phyloP scores from a whole-genome alignment of 2,329 filamentous ascomycete species.

The Apiospora pterosperma region DNA sequence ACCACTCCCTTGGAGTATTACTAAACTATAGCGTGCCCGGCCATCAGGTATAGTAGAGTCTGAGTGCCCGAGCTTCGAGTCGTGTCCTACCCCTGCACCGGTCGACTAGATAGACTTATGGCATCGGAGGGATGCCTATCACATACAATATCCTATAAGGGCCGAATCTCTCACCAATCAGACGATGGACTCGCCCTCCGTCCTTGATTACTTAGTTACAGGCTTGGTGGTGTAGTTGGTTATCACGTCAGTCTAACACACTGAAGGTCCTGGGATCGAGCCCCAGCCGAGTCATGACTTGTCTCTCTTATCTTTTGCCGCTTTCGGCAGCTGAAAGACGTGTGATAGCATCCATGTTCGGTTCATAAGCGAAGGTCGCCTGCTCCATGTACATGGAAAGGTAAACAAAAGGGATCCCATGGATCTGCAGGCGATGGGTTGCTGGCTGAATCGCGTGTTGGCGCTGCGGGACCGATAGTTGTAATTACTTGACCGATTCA shows the following conservation, averaged over 20 bases:
- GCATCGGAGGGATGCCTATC: background rate
- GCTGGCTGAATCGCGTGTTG: background rate
- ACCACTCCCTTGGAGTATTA: no score
- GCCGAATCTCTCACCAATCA: background rate
- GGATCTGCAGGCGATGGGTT: background rate
- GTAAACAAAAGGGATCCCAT: background rate
- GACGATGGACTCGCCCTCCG: background rate
- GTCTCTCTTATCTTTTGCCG: background rate
- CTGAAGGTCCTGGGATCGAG: constrained; percentile 26
- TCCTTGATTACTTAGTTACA: background rate
- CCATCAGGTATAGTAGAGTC: background rate
- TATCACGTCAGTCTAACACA: constrained; percentile 48
- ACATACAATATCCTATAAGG: background rate
- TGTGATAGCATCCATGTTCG: no score
- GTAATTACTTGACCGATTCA: no score
- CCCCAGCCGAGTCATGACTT: constrained; percentile 1
- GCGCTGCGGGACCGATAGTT: background rate
- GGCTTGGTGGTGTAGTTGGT: constrained; percentile 36
- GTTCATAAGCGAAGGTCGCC: no score
- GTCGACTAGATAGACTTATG: background rate
- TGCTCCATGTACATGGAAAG: no score
- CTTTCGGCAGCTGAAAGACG: no score
- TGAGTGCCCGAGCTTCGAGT: background rate
- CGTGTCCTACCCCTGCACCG: background rate
- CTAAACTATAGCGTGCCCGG: background rate